These are phyloP conservation scores for Diatrype stigma DNA, from an alignment of 2,329 filamentous ascomycete genomes.

Conservation along the genomic window DNA sequence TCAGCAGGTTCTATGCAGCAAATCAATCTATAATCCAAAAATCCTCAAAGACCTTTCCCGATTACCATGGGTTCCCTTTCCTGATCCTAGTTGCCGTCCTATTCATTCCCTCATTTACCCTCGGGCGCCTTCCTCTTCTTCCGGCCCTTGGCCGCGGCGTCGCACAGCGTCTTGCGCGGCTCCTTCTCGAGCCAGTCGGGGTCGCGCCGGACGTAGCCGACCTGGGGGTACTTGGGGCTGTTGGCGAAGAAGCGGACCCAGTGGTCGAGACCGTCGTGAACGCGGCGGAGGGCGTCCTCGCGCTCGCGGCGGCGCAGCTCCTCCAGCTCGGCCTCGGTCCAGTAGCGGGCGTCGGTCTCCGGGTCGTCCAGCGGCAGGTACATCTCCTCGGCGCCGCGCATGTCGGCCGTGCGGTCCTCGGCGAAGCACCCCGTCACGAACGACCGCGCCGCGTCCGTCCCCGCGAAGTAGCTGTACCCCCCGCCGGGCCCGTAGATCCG, in stretches of 20 bases:
- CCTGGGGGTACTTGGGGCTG: conserved; percentile 74
- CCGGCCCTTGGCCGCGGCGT: conserved; percentile 58
- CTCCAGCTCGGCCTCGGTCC: conserved; percentile 49
- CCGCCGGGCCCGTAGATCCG: conserved; percentile 78
- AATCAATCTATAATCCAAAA: too few relatives aligned
- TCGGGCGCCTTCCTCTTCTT: conserved; percentile 56
- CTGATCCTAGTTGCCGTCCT: too few relatives aligned
- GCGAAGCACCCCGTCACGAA: conserved; percentile 93
- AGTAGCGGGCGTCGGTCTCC: conserved; percentile 54
- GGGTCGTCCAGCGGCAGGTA: conserved; percentile 65
- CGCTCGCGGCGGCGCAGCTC: conserved; percentile 58
- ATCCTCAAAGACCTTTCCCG: too few relatives aligned
- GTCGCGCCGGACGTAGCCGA: conserved; percentile 68
- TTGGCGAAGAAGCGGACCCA: conserved; percentile 83
- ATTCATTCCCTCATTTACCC: conserved; percentile 17
- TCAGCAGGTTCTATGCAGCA: too few relatives aligned
- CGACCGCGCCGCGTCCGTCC: conserved; percentile 78
- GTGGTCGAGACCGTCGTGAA: conserved; percentile 65
- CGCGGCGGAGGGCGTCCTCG: conserved; percentile 59
- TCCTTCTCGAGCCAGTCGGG: conserved; percentile 58
- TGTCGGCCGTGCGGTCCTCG: conserved; percentile 77
- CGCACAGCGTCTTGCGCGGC: conserved; percentile 64
- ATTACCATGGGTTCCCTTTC: too few relatives aligned
- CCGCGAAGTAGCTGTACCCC: conserved; percentile 81
- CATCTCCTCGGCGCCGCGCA: conserved; percentile 84